Evolutionary conservation across 2,329 filamentous ascomycete genomes (phyloP).

Genomic region (Diaporthe longicolla): DNA sequence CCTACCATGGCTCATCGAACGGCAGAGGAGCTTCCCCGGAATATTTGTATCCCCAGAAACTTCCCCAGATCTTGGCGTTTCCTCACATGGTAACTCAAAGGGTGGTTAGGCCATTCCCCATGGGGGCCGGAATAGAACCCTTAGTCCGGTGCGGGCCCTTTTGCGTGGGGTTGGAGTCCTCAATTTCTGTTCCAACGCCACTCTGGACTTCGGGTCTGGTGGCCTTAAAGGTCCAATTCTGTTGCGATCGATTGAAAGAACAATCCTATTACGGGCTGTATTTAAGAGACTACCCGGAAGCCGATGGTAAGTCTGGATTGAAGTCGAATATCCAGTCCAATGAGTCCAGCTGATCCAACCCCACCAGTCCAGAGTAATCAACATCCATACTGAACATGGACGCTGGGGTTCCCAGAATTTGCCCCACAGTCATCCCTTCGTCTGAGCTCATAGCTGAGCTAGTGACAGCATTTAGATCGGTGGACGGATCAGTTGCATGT

Average conservation of each 20-base stretch:
- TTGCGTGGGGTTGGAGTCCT: not conserved
- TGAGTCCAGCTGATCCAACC: conserved; percentile 1
- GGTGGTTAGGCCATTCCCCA: not conserved
- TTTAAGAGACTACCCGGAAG: not conserved
- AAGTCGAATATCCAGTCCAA: conserved; percentile 21
- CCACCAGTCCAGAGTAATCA: not conserved
- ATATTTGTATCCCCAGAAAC: conserved; percentile 14
- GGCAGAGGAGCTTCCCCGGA: conserved; percentile 7
- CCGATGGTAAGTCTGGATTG: not conserved
- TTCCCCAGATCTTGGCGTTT: conserved; percentile 14
- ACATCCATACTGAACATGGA: conserved; percentile 5
- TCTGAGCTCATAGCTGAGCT: not conserved
- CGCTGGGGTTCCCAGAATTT: not conserved
- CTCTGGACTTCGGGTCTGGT: no score
- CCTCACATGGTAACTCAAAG: not conserved
- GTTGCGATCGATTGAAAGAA: no score
- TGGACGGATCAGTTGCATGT: not conserved
- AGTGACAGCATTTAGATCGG: no score
- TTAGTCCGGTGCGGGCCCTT: not conserved
- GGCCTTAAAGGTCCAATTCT: not conserved
- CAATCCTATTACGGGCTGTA: no score
- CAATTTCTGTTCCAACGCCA: not conserved
- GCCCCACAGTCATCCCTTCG: no score
- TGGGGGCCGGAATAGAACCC: conserved; percentile 3
- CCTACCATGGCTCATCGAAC: not conserved